phyloP scores from a whole-genome alignment of 805 yeast species.

The Candida piceae region DNA sequence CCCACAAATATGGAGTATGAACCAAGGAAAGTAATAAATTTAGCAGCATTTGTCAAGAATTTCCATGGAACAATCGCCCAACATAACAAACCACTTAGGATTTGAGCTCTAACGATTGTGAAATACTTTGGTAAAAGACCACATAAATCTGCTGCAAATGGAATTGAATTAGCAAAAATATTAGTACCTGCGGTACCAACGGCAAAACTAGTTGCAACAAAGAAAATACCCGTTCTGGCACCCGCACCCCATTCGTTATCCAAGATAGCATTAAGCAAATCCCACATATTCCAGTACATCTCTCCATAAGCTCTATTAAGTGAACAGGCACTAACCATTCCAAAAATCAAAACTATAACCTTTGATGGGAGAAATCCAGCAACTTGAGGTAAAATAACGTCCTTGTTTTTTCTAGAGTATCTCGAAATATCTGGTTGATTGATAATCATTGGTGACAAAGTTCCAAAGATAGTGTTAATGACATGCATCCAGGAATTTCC shows the following conservation, averaged over 20 bases:
- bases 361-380: conserved; percentile 17
- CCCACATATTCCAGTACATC: conserved; percentile 29
- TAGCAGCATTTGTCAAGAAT: conserved; percentile 16
- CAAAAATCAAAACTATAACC: conserved; percentile 12
- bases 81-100: conserved; percentile 15
- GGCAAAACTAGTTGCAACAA: conserved; percentile 15
- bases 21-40: conserved; percentile 18
- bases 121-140: conserved; percentile 26
- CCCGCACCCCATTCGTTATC: conserved; percentile 27
- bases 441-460: conserved; percentile 24
- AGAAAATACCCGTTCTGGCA: conserved; percentile 22
- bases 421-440: conserved; percentile 27
- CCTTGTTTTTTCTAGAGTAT: conserved; percentile 15
- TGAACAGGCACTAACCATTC: conserved; percentile 18
- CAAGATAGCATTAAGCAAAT: conserved; percentile 21
- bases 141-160: conserved; percentile 24
- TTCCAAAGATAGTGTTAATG: conserved; percentile 21
- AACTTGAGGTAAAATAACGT: conserved; percentile 15
- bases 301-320: conserved; percentile 17
- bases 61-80: conserved; percentile 24
- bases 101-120: conserved; percentile 22
- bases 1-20: conserved; percentile 21
- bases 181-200: conserved; percentile 28
- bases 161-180: conserved; percentile 25
- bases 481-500: conserved; percentile 18